Evolutionary conservation across 768 basidiomycete genomes (phyloP).

Genomic region (Kondoa malvinella): DNA sequence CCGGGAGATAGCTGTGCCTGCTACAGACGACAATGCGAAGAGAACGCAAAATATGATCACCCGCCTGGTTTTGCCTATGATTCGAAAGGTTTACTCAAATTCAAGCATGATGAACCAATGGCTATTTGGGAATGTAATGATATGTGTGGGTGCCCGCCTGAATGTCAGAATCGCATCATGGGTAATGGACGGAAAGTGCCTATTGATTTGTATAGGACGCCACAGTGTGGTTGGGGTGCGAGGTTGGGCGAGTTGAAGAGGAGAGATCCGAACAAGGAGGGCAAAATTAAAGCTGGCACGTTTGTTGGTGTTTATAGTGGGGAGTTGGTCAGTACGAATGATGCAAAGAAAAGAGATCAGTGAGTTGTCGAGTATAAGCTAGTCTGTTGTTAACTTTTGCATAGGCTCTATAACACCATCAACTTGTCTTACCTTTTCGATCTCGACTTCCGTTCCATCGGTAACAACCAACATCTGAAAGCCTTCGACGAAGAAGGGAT

Average conservation of each 20-base stretch:
- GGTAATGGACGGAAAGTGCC: not conserved
- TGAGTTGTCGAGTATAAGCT: not conserved
- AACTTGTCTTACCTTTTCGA: conserved; percentile 2
- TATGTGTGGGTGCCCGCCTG: conserved; percentile 3
- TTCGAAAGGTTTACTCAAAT: not conserved
- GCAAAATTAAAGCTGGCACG: conserved; percentile 5
- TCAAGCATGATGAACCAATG: not conserved
- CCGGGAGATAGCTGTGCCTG: not conserved
- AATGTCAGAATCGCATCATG: not conserved
- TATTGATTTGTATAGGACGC: not conserved
- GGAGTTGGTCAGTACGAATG: not conserved
- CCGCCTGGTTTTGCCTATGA: not conserved
- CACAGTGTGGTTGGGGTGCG: not conserved
- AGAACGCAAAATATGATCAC: not conserved
- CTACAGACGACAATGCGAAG: not conserved
- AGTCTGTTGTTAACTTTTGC: not conserved
- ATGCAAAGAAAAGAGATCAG: not conserved
- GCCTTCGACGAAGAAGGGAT: conserved; percentile 1
- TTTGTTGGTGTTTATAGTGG: conserved; percentile 1
- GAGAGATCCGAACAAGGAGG: not conserved
- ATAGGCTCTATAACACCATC: conserved; percentile 2
- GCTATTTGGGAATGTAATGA: conserved; percentile 6
- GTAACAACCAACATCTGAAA: conserved; percentile 1
- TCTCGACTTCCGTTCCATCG: conserved; percentile 1
- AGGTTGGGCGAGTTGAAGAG: not conserved